Percentiles rank a stretch among this genome's conserved stretches.
These are phyloP conservation scores for Dictyostelium intermedium DNA, from an alignment of 78 protist genomes.

Conservation along the genomic window DNA sequence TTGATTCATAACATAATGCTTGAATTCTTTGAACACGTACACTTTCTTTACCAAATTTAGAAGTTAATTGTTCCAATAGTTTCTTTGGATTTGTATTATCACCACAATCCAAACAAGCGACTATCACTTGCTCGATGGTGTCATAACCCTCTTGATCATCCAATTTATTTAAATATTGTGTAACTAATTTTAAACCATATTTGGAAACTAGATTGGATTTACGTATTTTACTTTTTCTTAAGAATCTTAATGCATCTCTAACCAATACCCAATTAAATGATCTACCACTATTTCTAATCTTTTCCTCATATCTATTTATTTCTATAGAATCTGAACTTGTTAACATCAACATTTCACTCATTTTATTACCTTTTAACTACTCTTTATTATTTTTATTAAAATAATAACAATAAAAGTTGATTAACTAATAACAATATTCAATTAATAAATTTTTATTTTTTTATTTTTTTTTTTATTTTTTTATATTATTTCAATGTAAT, in stretches of 20 bases:
- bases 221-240: slow-evolving; percentile 33
- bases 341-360: not conserved
- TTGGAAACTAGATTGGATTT: slow-evolving; percentile 14
- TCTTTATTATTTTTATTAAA: too few relatives aligned
- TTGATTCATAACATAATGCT: slow-evolving; percentile 19
- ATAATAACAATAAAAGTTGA: too few relatives aligned
- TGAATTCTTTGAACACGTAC: slow-evolving; percentile 32
- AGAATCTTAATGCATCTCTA: slow-evolving; percentile 45
- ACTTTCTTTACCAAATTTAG: slow-evolving; percentile 38
- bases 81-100: not conserved
- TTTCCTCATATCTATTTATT: not conserved
- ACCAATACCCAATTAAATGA: slow-evolving; percentile 44
- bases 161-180: slow-evolving; percentile 9
- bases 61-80: not conserved
- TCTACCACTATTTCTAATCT: not conserved
- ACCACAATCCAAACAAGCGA: slow-evolving; percentile 24
- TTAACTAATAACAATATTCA: too few relatives aligned
- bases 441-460: too few relatives aligned
- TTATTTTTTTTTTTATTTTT: too few relatives aligned
- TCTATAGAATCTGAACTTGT: slow-evolving; percentile 10
- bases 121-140: slow-evolving; percentile 36
- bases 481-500: too few relatives aligned
- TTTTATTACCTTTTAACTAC: not conserved
- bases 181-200: slow-evolving; percentile 23
- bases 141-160: slow-evolving; percentile 6